phyloP scores from a whole-genome alignment of 768 basidiomycete genomes.

The Leccinum incarnatum region DNA sequence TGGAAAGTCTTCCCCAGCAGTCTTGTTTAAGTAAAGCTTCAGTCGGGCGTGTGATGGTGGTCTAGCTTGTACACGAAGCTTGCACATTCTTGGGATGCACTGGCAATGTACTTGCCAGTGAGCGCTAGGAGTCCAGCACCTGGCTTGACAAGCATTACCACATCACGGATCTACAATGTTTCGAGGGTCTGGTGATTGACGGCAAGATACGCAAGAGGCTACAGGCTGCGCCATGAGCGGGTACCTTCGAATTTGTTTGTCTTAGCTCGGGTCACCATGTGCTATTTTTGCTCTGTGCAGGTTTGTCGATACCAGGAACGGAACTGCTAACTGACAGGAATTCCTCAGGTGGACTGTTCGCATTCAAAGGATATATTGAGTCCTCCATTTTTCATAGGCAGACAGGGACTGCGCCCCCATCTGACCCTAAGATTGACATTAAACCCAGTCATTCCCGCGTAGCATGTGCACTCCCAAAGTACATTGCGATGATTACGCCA shows the following conservation, averaged over 20 bases:
- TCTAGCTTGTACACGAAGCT: not conserved
- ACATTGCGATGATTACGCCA: not conserved
- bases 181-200: not conserved
- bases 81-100: not conserved
- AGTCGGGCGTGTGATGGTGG: not conserved
- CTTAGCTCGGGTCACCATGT: not conserved
- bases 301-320: not conserved
- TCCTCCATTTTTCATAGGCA: not conserved
- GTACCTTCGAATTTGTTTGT: not conserved
- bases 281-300: not conserved
- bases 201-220: not conserved
- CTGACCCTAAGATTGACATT: not conserved
- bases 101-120: not conserved
- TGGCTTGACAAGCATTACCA: not conserved
- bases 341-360: not conserved
- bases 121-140: too few species aligned
- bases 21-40: not conserved
- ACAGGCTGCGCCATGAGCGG: not conserved
- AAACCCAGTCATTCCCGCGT: not conserved
- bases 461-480: not conserved
- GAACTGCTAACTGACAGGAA: not conserved
- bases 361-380: not conserved
- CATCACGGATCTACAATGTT: not conserved
- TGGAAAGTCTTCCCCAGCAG: not conserved
- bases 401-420: not conserved